Conservation (phyloP, 768 basidiomycete species). For the Tylopilus sp. region DNA sequence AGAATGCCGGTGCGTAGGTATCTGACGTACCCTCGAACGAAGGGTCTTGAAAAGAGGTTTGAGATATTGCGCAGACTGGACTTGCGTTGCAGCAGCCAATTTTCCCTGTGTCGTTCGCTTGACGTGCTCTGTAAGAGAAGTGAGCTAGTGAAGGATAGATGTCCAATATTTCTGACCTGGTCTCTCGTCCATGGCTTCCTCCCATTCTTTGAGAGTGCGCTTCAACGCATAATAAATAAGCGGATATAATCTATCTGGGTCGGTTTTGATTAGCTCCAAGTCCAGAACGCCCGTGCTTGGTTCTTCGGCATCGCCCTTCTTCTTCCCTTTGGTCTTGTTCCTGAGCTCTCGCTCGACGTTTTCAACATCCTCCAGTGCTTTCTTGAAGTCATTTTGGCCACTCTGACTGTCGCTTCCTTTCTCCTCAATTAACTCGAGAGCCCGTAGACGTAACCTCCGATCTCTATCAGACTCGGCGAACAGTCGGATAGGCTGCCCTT, state of each 20-base stretch:
- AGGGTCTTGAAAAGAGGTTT: constrained; percentile 94
- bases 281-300: constrained; percentile 63
- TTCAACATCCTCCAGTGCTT: constrained; percentile 84
- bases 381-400: constrained; percentile 95
- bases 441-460: constrained; percentile 81
- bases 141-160: not conserved
- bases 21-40: constrained; percentile 72
- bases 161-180: constrained; percentile 54
- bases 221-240: constrained; percentile 96
- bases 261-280: constrained; percentile 76
- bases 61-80: constrained; percentile 93
- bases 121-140: constrained; percentile 56
- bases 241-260: constrained; percentile 94
- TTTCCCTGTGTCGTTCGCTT: constrained; percentile 91
- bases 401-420: constrained; percentile 74
- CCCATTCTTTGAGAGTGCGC: constrained; percentile 93
- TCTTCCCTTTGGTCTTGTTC: constrained; percentile 55
- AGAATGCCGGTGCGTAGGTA: not conserved
- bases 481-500: constrained; percentile 91
- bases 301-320: constrained; percentile 54
- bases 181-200: constrained; percentile 88
- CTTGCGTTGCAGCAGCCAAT: constrained; percentile 90
- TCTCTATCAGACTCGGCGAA: constrained; percentile 98
- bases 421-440: constrained; percentile 93
- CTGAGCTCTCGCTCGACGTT: constrained; percentile 66